Evolutionary conservation across 2,329 filamentous ascomycete species (phyloP).

Genomic region (Venturia pyrina): DNA sequence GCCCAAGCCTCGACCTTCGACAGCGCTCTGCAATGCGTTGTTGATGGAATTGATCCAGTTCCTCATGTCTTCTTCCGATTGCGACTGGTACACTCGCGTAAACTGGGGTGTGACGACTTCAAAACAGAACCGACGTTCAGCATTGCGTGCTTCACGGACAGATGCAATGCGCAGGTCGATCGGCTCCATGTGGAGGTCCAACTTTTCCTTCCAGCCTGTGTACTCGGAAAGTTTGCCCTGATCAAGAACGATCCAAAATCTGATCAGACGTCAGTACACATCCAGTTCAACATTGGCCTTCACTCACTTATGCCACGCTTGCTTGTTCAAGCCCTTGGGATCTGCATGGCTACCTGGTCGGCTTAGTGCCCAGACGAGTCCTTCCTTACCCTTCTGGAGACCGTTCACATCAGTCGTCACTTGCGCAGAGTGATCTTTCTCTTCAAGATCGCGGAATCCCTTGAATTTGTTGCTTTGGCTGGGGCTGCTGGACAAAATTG

Average conservation of each 20-base stretch:
- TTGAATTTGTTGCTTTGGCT: slow-evolving; percentile 56
- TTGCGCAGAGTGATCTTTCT: slow-evolving; percentile 53
- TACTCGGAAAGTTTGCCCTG: slow-evolving; percentile 96
- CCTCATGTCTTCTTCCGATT: slow-evolving; percentile 95
- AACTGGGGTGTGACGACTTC: slow-evolving; percentile 96
- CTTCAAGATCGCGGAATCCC: slow-evolving; percentile 85
- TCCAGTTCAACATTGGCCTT: background rate
- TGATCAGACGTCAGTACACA: slow-evolving; percentile 31
- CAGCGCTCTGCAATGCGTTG: slow-evolving; percentile 90
- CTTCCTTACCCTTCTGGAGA: slow-evolving; percentile 75
- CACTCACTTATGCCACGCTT: slow-evolving; percentile 95
- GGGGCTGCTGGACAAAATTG: slow-evolving; percentile 7
- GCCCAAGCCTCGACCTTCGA: slow-evolving; percentile 62
- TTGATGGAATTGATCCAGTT: slow-evolving; percentile 96
- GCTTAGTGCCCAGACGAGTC: slow-evolving; percentile 87
- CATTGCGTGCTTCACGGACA: slow-evolving; percentile 87
- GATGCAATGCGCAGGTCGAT: slow-evolving; percentile 96
- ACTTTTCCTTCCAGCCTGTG: slow-evolving; percentile 96
- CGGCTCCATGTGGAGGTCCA: slow-evolving; percentile 95
- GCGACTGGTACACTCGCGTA: slow-evolving; percentile 94
- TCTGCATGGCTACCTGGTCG: slow-evolving; percentile 90
- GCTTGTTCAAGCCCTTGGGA: slow-evolving; percentile 89
- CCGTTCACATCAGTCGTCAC: slow-evolving; percentile 45
- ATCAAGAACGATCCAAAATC: slow-evolving; percentile 97
- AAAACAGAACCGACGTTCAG: slow-evolving; percentile 92